Base-by-base conservation (phyloP, 768 basidiomycete species). In the Lactifluus subvellereus region DNA sequence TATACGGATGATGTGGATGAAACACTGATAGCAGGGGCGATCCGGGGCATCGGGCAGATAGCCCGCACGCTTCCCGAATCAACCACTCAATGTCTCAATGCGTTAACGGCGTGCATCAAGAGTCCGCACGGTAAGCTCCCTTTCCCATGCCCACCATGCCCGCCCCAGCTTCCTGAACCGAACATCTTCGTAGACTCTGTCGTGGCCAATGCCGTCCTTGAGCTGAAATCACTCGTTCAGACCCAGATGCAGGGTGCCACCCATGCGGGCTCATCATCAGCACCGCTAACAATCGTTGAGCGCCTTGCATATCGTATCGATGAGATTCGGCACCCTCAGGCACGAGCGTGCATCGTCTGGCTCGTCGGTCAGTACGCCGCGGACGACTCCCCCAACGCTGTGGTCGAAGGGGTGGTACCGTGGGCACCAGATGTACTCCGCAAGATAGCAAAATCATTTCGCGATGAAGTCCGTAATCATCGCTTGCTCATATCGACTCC, bases 351-450 rank as follows among this genome's bases (percentile, higher is more conserved):
- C 67, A 85, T 98, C 1, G 76, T 93, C 30, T 97, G 96, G 94
- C 82, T 98, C 0, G 93, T 94, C 0, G 95, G 96, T 0, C 93
- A 97, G 72, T 92, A 92, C 71, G 83, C 89, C 18, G 79, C 79
- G 14, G 81, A 86, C 13, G 77, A 79, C 7, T 72, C 45, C 66
- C 73, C 18, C 73, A 77, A 59, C 8, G 56, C 55, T 9, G 67
- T 59, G 1, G 77, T 82, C 2, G 81, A 84, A 55, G 86, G 85
- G 16, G 74, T 94, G 8, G 84, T 78, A 5, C 79, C 81, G 35
- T 95, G 91, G 91, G 91, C 87, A 0, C 92, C 96, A 1, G 97
- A 99, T 71, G 83, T 96, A 5, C 74, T 98, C 11, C 78, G 96
- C n/a, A 88, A 87, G 68, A 76, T 83, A 5, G 86, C 85, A 3